phyloP scores from a whole-genome alignment of 2,329 filamentous ascomycete genomes.

The Botrytis fragariae region DNA sequence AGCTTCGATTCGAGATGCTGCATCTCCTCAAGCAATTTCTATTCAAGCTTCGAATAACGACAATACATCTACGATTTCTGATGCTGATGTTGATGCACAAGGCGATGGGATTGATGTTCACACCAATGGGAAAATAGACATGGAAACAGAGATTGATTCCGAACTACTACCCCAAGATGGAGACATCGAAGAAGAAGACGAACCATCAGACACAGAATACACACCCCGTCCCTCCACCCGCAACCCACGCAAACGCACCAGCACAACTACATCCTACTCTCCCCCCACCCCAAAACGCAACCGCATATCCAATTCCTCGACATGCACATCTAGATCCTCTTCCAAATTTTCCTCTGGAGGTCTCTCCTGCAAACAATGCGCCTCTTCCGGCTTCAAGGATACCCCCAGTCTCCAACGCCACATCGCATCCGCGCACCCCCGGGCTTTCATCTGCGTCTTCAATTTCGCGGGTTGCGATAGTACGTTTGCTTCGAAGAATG shows the following conservation, averaged over 20 bases:
- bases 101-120: constrained; percentile 23
- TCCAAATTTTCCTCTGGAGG: background rate
- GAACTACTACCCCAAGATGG: background rate
- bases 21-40: constrained; percentile 22
- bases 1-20: constrained; percentile 29
- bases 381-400: constrained; percentile 46
- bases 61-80: constrained; percentile 20
- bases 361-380: constrained; percentile 28
- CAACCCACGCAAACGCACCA: constrained; percentile 26
- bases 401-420: constrained; percentile 48
- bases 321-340: background rate
- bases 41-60: constrained; percentile 18
- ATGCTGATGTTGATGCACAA: constrained; percentile 26
- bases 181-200: constrained; percentile 24
- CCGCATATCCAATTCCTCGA: constrained; percentile 23
- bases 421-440: constrained; percentile 48
- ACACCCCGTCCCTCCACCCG: constrained; percentile 23
- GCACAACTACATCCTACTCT: constrained; percentile 9
- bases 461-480: constrained; percentile 70
- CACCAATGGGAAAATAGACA: background rate
- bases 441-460: constrained; percentile 75
- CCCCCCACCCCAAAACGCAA: constrained; percentile 24
- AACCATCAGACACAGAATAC: constrained; percentile 32
- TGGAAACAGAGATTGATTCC: background rate
- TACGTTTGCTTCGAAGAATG: constrained; percentile 79